Evolutionary conservation across 2,329 filamentous ascomycete genomes (phyloP).

Genomic region (Aspergillus fumigatus): DNA sequence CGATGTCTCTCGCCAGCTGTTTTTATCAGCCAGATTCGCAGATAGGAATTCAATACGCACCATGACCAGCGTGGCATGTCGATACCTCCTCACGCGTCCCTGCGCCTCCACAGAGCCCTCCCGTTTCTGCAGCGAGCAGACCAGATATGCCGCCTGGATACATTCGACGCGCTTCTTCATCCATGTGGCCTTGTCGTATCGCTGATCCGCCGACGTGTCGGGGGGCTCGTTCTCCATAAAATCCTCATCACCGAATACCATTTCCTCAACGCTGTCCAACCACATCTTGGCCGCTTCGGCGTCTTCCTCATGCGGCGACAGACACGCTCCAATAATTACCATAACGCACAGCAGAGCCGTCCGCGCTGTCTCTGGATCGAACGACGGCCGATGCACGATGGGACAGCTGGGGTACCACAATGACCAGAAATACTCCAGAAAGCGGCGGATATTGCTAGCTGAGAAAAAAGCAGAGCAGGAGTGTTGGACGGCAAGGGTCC

Average conservation of each 20-base stretch:
- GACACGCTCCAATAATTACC: slow-evolving; percentile 25
- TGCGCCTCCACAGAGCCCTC: slow-evolving; percentile 19
- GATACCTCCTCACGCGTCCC: slow-evolving; percentile 15
- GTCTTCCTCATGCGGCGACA: slow-evolving; percentile 18
- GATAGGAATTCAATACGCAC: slow-evolving; percentile 5
- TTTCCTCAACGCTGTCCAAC: slow-evolving; percentile 19
- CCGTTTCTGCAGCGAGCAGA: slow-evolving; percentile 22
- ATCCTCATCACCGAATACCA: slow-evolving; percentile 16
- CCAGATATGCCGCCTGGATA: slow-evolving; percentile 21
- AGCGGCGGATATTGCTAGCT: slow-evolving; percentile 16
- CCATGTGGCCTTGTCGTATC: not conserved
- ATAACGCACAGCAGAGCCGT: slow-evolving; percentile 21
- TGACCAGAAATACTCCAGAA: slow-evolving; percentile 25
- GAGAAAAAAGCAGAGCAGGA: slow-evolving; percentile 17
- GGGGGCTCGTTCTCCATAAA: slow-evolving; percentile 3
- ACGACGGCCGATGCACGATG: slow-evolving; percentile 24
- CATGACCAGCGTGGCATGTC: slow-evolving; percentile 20
- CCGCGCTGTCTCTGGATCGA: slow-evolving; percentile 12
- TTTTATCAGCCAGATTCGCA: not conserved
- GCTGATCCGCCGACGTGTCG: not conserved
- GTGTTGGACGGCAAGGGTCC: slow-evolving; percentile 7
- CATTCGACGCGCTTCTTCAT: slow-evolving; percentile 15
- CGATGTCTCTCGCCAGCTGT: slow-evolving; percentile 17
- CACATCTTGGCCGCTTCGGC: slow-evolving; percentile 12
- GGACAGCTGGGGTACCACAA: slow-evolving; percentile 28